Conservation (phyloP, 306 rosid genomes). For the Trifolium repens region DNA sequence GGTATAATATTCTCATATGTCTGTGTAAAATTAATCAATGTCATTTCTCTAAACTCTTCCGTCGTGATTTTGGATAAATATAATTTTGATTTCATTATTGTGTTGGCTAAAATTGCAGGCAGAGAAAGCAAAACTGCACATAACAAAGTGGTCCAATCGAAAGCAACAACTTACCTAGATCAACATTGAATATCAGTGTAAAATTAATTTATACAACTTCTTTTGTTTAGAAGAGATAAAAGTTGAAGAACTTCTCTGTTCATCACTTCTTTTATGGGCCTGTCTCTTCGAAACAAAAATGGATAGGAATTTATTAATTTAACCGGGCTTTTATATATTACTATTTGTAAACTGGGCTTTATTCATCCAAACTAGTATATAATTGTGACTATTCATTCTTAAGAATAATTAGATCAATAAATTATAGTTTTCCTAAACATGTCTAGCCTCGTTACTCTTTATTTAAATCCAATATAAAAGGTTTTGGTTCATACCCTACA, state of each 20-base stretch:
- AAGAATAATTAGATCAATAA: background rate
- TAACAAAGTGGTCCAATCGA: slow-evolving; percentile 52
- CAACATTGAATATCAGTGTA: no score
- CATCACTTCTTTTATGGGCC: background rate
- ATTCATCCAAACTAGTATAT: background rate
- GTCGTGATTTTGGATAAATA: background rate
- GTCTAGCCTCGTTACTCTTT: no score
- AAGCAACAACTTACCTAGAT: slow-evolving; percentile 34
- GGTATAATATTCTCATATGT: background rate
- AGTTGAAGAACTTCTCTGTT: background rate
- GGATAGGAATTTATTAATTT: background rate
- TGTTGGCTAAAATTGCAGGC: slow-evolving; percentile 57
- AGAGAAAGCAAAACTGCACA: slow-evolving; percentile 49
- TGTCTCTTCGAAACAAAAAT: background rate
- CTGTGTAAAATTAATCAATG: background rate
- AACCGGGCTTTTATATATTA: no score
- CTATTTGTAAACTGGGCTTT: background rate
- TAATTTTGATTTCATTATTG: background rate
- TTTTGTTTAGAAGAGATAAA: background rate
- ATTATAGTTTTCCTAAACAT: no score
- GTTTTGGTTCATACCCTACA: no score
- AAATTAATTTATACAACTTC: background rate
- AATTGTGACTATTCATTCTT: background rate
- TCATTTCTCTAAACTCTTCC: background rate
- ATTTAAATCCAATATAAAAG: no score